Base-by-base conservation (phyloP, 768 basidiomycete species). In the Phaffia tasmanica region DNA sequence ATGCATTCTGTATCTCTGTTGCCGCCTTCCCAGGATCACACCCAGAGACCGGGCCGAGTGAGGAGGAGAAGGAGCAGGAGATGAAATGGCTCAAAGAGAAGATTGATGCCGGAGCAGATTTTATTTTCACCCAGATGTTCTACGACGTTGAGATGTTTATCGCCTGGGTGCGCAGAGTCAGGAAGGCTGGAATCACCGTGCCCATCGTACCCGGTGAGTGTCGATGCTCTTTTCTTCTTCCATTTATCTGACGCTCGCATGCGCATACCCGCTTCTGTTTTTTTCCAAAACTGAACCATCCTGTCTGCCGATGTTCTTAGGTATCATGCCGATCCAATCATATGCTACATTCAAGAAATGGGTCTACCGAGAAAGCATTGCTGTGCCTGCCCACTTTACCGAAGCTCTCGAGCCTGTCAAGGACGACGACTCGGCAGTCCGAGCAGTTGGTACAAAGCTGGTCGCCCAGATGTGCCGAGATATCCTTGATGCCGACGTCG, bases 81-180 rank as follows among this genome's bases (percentile, higher is more conserved):
- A 85, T 95, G 78, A 77, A 81, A 67, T 93, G 82, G 76, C 81
- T 95, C 70, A 94, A 94, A 78, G 85, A 88, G 70, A 97, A 97
- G 77, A 78, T 93, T 67, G 91, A 94, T 70, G 87, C 85, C 14
- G 92, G 93, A 49, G 88, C 86, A 69, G 81, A 84, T 74, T 89
- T 94, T 78, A 95, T 97, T 77, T 95, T 97, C 80, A 95, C 93
- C 0, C 93, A 97, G 77, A 91, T 97, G 89, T 97, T 97, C 79
- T 95, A 93, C 78, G 93, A 95, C 72, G 85, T 86, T 57, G 82
- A 89, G 46, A 74, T 98, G 72, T 98, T 99, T 79, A 84, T 95
- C 73, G 80, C 81, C 59, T 99, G 95, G 95, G 92, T 88, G 50
- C 84, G 84, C 69, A 70, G 83, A 54, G 84, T 90, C 42, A 84